Percentiles rank a stretch among this genome's conserved stretches.
These are phyloP conservation scores for Populus hybrid DNA, from an alignment of 441 rosid genomes.

Conservation along the genomic window DNA sequence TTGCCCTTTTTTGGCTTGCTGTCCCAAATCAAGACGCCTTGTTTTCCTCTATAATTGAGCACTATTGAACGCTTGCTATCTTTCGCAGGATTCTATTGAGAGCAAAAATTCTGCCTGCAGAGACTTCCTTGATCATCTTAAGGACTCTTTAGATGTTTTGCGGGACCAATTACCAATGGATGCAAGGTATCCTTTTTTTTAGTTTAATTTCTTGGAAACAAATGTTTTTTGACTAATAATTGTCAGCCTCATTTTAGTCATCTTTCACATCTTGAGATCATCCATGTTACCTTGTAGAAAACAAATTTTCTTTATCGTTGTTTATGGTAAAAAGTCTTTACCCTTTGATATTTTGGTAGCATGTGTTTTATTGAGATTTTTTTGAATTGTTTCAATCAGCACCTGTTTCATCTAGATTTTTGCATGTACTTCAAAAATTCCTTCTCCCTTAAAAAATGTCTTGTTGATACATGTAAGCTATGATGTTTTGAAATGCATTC, in stretches of 20 bases:
- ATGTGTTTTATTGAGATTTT: background rate
- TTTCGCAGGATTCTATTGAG: slow-evolving; percentile 70
- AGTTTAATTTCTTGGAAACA: slow-evolving; percentile 29
- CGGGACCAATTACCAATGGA: slow-evolving; percentile 27
- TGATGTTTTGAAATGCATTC: background rate
- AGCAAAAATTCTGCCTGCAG: slow-evolving; percentile 62
- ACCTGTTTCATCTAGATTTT: background rate
- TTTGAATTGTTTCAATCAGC: background rate
- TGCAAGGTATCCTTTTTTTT: background rate
- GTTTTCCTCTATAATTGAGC: background rate
- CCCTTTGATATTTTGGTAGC: background rate
- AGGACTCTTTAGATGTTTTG: slow-evolving; percentile 68
- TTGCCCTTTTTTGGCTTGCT: background rate
- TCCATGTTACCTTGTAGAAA: background rate
- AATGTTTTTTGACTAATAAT: background rate
- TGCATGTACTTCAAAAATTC: background rate
- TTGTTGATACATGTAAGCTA: background rate
- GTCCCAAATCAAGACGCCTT: background rate
- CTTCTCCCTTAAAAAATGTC: background rate
- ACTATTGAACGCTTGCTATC: slow-evolving; percentile 16
- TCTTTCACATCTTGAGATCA: background rate
- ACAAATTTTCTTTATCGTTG: background rate
- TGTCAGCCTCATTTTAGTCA: background rate
- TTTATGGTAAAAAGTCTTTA: background rate
- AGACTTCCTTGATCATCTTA: slow-evolving; percentile 58